phyloP scores from a whole-genome alignment of 768 basidiomycete species.

The Auricularia heimuer region DNA sequence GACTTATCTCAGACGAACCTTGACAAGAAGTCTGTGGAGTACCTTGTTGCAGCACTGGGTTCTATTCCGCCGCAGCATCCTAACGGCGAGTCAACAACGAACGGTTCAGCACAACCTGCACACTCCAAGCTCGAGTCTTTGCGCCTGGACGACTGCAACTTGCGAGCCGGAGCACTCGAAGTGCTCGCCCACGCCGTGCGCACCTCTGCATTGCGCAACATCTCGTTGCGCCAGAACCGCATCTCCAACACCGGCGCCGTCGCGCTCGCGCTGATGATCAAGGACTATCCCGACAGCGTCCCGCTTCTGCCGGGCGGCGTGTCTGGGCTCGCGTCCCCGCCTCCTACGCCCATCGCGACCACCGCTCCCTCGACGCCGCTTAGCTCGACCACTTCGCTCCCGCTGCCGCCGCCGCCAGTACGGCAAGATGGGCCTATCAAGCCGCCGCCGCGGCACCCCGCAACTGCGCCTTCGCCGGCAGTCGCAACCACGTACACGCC shows the following conservation, averaged over 20 bases:
- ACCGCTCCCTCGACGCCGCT: slow-evolving; percentile 27
- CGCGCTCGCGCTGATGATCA: slow-evolving; percentile 89
- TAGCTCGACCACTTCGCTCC: slow-evolving; percentile 19
- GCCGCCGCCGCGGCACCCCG: slow-evolving; percentile 43
- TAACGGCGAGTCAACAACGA: slow-evolving; percentile 10
- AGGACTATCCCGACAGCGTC: slow-evolving; percentile 84
- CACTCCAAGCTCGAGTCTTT: slow-evolving; percentile 51
- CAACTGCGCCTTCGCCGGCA: slow-evolving; percentile 21
- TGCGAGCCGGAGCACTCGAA: slow-evolving; percentile 69
- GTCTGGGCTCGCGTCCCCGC: slow-evolving; percentile 11
- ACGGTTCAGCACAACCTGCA: slow-evolving; percentile 15
- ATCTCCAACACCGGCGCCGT: slow-evolving; percentile 82
- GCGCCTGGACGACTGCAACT: slow-evolving; percentile 78
- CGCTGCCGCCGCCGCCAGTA: slow-evolving; percentile 16
- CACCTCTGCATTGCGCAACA: slow-evolving; percentile 72
- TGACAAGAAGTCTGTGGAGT: slow-evolving; percentile 80
- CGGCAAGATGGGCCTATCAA: slow-evolving; percentile 31
- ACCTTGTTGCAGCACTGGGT: slow-evolving; percentile 59
- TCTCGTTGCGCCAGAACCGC: slow-evolving; percentile 82
- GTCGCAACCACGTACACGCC: slow-evolving; percentile 74
- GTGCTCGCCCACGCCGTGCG: slow-evolving; percentile 75
- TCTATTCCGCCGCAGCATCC: slow-evolving; percentile 15
- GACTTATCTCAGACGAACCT: slow-evolving; percentile 81
- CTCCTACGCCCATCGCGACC: slow-evolving; percentile 18
- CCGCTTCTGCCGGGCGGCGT: slow-evolving; percentile 15